Evolutionary conservation across 1,284 basidiomycete species (phyloP), one percentile per base, ranked within the genome.

Genomic region (Farysia itapuensis): DNA sequence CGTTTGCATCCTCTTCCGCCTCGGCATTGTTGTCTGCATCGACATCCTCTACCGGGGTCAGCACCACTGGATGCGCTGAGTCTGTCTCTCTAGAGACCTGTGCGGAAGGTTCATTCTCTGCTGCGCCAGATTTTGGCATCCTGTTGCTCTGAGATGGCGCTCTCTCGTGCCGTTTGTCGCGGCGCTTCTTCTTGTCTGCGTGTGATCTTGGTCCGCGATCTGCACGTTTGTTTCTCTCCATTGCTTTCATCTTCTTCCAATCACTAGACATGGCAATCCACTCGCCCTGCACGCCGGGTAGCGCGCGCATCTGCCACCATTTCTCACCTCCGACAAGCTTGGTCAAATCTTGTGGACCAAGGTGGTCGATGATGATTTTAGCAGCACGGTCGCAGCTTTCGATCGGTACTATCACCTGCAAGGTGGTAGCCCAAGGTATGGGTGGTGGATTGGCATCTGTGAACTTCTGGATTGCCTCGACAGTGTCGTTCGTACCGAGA

Each of bases 311-410:
- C 68, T 76, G 92, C 94, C 93, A 97, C 92, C 94, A 97, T 70
- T 91, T 91, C 6, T 85, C 85, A 2, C 93, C 94, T 14, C 93
- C 93, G 2, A 92, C 85, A 20, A 92, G 75, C 42, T 82, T 83
- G 60, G 84, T 83, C 8, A 88, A 23, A 87, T 78, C 86, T 58
- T 88, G 84, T 8, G 92, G 90, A 1, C 94, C 93, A 11, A 98
- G 81, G 1, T 86, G 90, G 47, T 84, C 80, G 43, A 93, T 85
- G 32, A 98, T 81, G 54, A 84, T 78, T 5, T 80, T 78, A 1
- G 94, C 90, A 0, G 94, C 90, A 21, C 86, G 81, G 35, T 88
- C 83, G 67, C 91, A 91, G 45, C 82, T 85, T 15, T 70, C 57
- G 24, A 80, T 77, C 0, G 81, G 81, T 2, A 98, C 83, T 6